Evolutionary conservation across 768 basidiomycete genomes (phyloP), one percentile per base, ranked within the genome.

Genomic region (Leccinum variicolor): DNA sequence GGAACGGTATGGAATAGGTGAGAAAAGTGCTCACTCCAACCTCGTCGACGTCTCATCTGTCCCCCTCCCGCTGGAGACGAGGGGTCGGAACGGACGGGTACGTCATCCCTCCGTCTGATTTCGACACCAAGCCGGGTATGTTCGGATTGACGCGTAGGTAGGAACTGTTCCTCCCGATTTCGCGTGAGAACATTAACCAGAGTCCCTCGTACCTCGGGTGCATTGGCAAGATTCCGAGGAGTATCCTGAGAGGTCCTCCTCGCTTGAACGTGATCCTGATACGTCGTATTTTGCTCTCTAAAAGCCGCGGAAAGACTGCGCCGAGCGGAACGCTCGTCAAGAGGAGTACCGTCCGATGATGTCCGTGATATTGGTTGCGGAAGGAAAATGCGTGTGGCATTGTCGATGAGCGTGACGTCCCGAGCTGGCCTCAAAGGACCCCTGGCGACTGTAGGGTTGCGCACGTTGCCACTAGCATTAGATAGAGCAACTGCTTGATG

Each of bases 1-100:
- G 25, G 50, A 59, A 53, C 13, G 13, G 31, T 9, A 23, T 2
- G 2, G 19, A 19, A 51, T 19, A n/a, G 23, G 23, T 13, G 8
- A 46, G 39, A 56, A 61, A 11, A 48, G 47, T 21, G 53, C 73
- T 54, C 57, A 73, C 69, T 66, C 71, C 73, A 72, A 50, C 74
- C 73, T 54, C 74, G 65, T 56, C 69, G 65, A 19, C 69, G 72
- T 51, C 72, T 73, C 11, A 58, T 56, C 31, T 60, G 69, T 46
- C 55, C 62, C 28, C 45, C 46, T 46, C 56, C 61, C 36, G 46
- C 36, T 0, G 61, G 57, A 53, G 66, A 39, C 19, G 59, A 54
- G 8, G 60, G 50, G 29, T 57, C 50, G 29, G 61, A 58, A 36
- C 50, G 59, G 45, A 36, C 14, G 17, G 61, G 50, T 3, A 21